phyloP scores from a whole-genome alignment of 2,329 filamentous ascomycete species.

The Torrubiellomyces zombiae region DNA sequence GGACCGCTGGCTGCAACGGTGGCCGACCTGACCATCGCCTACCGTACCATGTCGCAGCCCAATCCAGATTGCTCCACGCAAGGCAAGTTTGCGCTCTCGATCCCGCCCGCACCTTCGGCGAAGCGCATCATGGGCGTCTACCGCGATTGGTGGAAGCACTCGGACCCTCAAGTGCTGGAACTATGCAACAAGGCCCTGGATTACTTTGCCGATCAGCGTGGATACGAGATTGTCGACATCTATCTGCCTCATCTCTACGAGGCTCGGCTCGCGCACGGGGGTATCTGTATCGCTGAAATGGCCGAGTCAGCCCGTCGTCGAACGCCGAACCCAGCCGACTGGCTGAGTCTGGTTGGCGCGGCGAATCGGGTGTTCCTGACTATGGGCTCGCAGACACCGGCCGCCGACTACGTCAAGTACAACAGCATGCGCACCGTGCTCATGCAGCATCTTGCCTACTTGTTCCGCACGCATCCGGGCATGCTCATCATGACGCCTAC shows the following conservation, averaged over 20 bases:
- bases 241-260: conserved; percentile 49
- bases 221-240: conserved; percentile 39
- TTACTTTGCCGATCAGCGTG: conserved; percentile 33
- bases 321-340: conserved; percentile 26
- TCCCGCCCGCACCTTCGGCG: conserved; percentile 21
- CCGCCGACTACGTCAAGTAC: conserved; percentile 53
- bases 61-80: conserved; percentile 46
- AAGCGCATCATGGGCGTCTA: conserved; percentile 57
- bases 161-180: conserved; percentile 45
- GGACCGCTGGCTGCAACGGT: conserved; percentile 65
- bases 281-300: conserved; percentile 62
- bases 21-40: conserved; percentile 66
- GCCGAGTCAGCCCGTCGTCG: conserved; percentile 27
- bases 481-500: conserved; percentile 69
- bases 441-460: conserved; percentile 59
- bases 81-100: conserved; percentile 43
- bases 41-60: conserved; percentile 60
- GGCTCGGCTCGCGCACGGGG: conserved; percentile 59
- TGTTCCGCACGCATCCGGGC: conserved; percentile 56
- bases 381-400: conserved; percentile 46
- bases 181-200: conserved; percentile 46
- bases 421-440: conserved; percentile 58
- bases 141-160: conserved; percentile 28
- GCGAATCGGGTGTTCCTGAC: conserved; percentile 55
- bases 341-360: conserved; percentile 40